phyloP scores from a whole-genome alignment of 495 filamentous ascomycete genomes.

The Chaetomium fimeti region DNA sequence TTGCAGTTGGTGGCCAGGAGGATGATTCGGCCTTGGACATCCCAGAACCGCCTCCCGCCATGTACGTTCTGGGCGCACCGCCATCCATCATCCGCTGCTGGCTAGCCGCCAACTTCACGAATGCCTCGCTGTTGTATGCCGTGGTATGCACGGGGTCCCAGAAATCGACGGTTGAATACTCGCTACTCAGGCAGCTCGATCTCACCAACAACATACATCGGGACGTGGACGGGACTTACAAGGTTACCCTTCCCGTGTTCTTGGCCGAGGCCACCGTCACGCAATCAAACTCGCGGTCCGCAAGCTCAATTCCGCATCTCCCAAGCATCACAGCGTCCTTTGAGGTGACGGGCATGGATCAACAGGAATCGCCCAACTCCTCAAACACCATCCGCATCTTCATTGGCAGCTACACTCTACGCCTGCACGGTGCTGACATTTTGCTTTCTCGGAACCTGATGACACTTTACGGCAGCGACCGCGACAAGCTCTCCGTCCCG shows the following conservation, averaged over 20 bases:
- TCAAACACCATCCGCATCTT: conserved; percentile 71
- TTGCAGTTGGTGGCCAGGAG: conserved; percentile 59
- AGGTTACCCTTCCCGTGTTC: conserved; percentile 76
- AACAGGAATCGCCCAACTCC: conserved; percentile 43
- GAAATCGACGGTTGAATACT: conserved; percentile 70
- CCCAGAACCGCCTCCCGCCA: conserved; percentile 73
- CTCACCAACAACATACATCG: conserved; percentile 64
- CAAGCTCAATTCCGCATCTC: conserved; percentile 73
- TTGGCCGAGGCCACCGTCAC: conserved; percentile 86
- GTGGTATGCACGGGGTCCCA: conserved; percentile 91
- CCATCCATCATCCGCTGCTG: conserved; percentile 96
- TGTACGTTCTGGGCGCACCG: conserved; percentile 79
- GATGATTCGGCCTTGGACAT: conserved; percentile 63
- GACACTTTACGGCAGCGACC: conserved; percentile 79
- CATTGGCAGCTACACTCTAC: conserved; percentile 82
- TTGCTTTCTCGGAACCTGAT: conserved; percentile 88
- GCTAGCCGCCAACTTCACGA: conserved; percentile 82
- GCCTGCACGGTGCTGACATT: conserved; percentile 85
- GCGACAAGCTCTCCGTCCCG: conserved; percentile 86
- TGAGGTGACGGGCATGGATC: conserved; percentile 59
- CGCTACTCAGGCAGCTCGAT: conserved; percentile 69
- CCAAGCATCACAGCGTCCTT: conserved; percentile 78
- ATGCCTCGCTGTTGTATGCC: conserved; percentile 83
- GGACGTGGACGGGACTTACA: conserved; percentile 59
- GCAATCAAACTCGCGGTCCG: conserved; percentile 67